Percentiles rank a stretch among this genome's conserved stretches.
These are phyloP conservation scores for Amphirosellinia nigrospora DNA, from an alignment of 495 filamentous ascomycete species.

Conservation along the genomic window DNA sequence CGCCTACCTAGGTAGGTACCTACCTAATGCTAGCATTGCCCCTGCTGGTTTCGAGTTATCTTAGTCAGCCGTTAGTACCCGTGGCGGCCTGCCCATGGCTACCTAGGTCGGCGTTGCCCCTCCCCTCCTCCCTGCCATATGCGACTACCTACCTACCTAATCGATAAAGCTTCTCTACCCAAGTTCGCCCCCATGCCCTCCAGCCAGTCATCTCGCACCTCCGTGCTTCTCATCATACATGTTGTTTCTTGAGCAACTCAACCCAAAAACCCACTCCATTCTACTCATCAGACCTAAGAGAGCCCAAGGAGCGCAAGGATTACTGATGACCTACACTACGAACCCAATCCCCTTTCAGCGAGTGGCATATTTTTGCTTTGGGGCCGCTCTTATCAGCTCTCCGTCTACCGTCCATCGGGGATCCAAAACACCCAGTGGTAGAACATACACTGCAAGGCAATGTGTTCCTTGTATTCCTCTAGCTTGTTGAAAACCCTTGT, in stretches of 20 bases:
- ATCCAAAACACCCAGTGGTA: neutral
- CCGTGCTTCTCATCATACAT: neutral
- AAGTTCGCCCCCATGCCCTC: slow-evolving; percentile 1
- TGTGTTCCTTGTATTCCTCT: slow-evolving; percentile 7
- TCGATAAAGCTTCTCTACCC: slow-evolving; percentile 16
- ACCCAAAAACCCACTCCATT: neutral
- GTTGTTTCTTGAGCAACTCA: neutral
- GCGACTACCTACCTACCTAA: too few relatives aligned
- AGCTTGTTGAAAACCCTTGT: neutral
- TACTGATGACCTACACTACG: neutral
- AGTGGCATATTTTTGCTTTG: neutral
- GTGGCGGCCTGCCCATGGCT: too few relatives aligned
- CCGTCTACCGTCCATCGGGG: neutral
- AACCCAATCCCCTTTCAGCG: neutral
- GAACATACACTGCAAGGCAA: slow-evolving; percentile 3
- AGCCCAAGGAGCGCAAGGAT: neutral
- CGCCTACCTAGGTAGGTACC: neutral
- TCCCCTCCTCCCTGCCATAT: too few relatives aligned
- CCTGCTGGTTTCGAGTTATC: too few relatives aligned
- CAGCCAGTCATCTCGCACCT: neutral
- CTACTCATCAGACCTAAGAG: neutral
- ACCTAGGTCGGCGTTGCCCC: too few relatives aligned
- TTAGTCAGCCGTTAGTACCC: neutral
- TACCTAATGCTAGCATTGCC: neutral
- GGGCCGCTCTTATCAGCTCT: neutral